Conservation (phyloP, 164 flowering plant species). For the Houttuynia cordata region DNA sequence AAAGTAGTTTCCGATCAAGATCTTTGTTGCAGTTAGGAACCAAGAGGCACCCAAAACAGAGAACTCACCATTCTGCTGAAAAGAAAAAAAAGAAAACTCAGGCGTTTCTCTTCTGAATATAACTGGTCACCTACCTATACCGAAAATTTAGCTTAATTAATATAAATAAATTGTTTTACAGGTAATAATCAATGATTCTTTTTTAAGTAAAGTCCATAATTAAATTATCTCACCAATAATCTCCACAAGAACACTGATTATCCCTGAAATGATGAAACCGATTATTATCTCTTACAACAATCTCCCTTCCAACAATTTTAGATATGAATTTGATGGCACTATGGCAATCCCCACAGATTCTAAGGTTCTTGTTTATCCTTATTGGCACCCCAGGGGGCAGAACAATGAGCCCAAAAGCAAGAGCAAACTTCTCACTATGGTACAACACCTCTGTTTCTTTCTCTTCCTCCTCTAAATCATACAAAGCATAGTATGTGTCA, state of each 20-base stretch:
- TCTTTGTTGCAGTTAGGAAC: no score
- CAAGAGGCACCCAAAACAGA: no score
- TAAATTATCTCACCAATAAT: conserved; percentile 12
- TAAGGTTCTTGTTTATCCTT: conserved; percentile 58
- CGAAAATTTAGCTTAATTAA: no score
- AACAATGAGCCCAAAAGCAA: conserved; percentile 44
- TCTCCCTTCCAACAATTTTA: conserved; percentile 38
- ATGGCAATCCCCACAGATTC: conserved; percentile 79
- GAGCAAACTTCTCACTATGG: conserved; percentile 83
- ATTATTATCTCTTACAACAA: conserved; percentile 59
- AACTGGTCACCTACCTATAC: no score
- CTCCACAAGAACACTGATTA: conserved; percentile 43
- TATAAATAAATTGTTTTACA: no score
- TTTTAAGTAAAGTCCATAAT: not conserved
- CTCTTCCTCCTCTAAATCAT: conserved; percentile 63
- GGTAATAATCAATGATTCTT: no score
- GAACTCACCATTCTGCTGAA: no score
- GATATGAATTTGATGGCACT: conserved; percentile 62
- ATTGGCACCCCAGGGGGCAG: conserved; percentile 25
- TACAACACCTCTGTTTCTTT: conserved; percentile 46
- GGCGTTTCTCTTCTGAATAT: no score
- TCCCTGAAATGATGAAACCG: conserved; percentile 66
- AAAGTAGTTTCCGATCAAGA: no score
- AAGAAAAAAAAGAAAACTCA: no score
- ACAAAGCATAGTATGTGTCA: conserved; percentile 28